Evolutionary conservation across 371 early-diverging fungal species (phyloP), one percentile per base, ranked within the genome.

Genomic region (Blakeslea trispora): DNA sequence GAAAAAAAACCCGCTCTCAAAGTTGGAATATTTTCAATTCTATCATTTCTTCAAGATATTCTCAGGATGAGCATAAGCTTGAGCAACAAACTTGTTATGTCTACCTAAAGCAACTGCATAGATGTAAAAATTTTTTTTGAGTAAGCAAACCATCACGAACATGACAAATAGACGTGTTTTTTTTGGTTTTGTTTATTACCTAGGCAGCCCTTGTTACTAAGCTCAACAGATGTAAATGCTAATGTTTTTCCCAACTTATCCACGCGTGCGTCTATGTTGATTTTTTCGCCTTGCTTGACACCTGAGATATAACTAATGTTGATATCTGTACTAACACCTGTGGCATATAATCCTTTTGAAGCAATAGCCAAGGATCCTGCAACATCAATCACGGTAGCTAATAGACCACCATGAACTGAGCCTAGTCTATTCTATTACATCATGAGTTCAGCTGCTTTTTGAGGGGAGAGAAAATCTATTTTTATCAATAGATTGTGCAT

Each of bases 311-410:
- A 84, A 32, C 82, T 82, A 21, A 84, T 71, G 51, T 84, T 84
- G 54, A 84, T 68, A 71, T 84, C 86, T 17, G 86, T 86, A 46
- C 82, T 82, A 0, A 86, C 81, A 48, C 86, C 86, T 9, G 86
- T 86, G 10, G 80, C 74, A 49, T 68, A 75, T 47, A 84, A 63
- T n/a, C 84, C 77, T 44, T 80, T 82, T 11, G 83, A 72, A 1
- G 84, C 83, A 39, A 86, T 69, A 7, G 85, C 85, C 31, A 86
- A 60, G 0, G 86, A 86, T 2, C 86, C 86, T 22, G 81, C 84
- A 32, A 83, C 45, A 59, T 84, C 86, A 0, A 74, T 68, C 72
- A 79, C 74, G 0, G 86, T 81, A 15, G 84, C 79, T 11, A 82
- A 59, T 17, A 86, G 43, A 8, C 86, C 86, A 43, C 86, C 86